A percentile compares a stretch with the other conserved stretches of the same genome.
Conservation (phyloP, 208 protist species). For the Porcisia deanei region DNA sequence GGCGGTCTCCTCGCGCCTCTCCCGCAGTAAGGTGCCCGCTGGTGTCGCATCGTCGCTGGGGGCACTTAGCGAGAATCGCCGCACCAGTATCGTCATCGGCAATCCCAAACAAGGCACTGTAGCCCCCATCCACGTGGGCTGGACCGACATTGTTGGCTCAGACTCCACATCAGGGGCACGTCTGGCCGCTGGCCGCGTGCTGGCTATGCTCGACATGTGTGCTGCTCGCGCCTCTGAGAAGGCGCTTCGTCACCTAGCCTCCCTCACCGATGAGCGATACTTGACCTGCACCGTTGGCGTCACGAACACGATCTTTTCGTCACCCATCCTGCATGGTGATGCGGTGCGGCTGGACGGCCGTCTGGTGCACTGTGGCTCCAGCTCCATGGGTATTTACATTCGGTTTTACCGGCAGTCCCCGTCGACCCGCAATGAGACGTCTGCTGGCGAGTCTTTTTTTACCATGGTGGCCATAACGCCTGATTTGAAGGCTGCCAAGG, state of each 20-base stretch:
- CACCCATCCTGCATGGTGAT: slow-evolving; percentile 86
- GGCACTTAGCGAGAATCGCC: not conserved
- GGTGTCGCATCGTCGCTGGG: not conserved
- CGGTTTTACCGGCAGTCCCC: slow-evolving; percentile 72
- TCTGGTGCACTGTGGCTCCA: slow-evolving; percentile 77
- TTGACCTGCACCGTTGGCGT: slow-evolving; percentile 84
- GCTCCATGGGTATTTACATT: slow-evolving; percentile 85
- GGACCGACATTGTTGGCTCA: slow-evolving; percentile 78
- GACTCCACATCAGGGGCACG: slow-evolving; percentile 48
- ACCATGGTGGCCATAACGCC: slow-evolving; percentile 89
- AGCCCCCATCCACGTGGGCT: slow-evolving; percentile 50
- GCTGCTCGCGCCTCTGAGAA: slow-evolving; percentile 65
- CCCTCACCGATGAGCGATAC: slow-evolving; percentile 27
- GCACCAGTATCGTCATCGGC: slow-evolving; percentile 49
- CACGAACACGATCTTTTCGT: slow-evolving; percentile 78
- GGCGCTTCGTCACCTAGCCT: slow-evolving; percentile 28
- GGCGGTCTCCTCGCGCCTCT: slow-evolving; percentile 8
- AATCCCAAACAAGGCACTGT: slow-evolving; percentile 60
- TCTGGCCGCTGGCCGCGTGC: slow-evolving; percentile 76
- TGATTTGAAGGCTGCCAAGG: slow-evolving; percentile 74
- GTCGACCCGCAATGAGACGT: slow-evolving; percentile 56
- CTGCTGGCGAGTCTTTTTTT: slow-evolving; percentile 84
- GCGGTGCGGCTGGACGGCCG: slow-evolving; percentile 76
- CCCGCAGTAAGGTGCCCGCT: not conserved
- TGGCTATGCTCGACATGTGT: slow-evolving; percentile 89